Evolutionary conservation across 2,329 filamentous ascomycete genomes (phyloP).

Genomic region (Orbilia blumenaviensis): DNA sequence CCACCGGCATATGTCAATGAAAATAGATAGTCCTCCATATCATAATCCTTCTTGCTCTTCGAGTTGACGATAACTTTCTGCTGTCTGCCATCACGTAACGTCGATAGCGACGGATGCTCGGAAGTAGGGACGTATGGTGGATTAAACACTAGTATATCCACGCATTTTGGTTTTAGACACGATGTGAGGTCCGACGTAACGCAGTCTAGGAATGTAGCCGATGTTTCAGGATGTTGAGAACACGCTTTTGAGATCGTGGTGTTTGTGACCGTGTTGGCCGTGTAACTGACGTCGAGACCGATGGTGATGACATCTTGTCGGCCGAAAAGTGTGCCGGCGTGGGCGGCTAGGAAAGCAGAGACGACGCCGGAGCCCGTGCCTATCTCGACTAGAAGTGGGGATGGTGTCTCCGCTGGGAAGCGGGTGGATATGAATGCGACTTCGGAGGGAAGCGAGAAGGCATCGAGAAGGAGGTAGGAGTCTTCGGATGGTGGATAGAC

Average conservation of each 20-base stretch:
- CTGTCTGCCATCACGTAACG: slow-evolving; percentile 46
- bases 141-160: slow-evolving; percentile 94
- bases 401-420: slow-evolving; percentile 65
- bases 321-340: slow-evolving; percentile 77
- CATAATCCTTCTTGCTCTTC: slow-evolving; percentile 66
- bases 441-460: slow-evolving; percentile 77
- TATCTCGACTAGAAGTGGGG: slow-evolving; percentile 80
- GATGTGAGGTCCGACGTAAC: slow-evolving; percentile 75
- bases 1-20: slow-evolving; percentile 90
- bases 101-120: slow-evolving; percentile 69
- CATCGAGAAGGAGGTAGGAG: slow-evolving; percentile 92
- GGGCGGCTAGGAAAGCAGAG: slow-evolving; percentile 83
- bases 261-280: slow-evolving; percentile 76
- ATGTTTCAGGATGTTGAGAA: slow-evolving; percentile 57
- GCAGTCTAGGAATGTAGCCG: slow-evolving; percentile 71
- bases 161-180: slow-evolving; percentile 67
- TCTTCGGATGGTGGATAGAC: slow-evolving; percentile 97
- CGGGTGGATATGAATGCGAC: slow-evolving; percentile 72
- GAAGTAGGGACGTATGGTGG: slow-evolving; percentile 94
- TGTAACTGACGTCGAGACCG: slow-evolving; percentile 83
- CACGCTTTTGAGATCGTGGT: slow-evolving; percentile 68
- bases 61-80: slow-evolving; percentile 57
- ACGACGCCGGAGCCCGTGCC: slow-evolving; percentile 93
- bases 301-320: slow-evolving; percentile 74
- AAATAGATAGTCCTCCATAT: slow-evolving; percentile 82